Conservation (phyloP, 2,329 filamentous ascomycete species). For the Tolypocladium ovalisporum region DNA sequence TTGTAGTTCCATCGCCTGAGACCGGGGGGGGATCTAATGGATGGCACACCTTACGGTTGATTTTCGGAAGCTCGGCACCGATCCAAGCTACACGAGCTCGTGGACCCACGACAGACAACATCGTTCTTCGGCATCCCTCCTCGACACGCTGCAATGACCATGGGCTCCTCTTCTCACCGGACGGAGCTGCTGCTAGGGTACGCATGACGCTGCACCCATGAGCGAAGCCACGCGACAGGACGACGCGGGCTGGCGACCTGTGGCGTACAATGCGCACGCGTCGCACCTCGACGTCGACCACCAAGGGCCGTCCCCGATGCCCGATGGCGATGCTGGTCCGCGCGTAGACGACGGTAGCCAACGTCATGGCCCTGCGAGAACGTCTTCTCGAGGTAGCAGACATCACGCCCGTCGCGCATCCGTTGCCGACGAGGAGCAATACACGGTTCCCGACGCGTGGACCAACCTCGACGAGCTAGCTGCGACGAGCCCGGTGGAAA, state of each 20-base stretch:
- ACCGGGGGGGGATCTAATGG: not conserved
- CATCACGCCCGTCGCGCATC: not conserved
- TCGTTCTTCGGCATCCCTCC: no score
- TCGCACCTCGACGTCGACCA: constrained; percentile 33
- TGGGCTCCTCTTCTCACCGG: not conserved
- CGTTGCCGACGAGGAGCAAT: not conserved
- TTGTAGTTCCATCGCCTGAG: not conserved
- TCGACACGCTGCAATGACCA: not conserved
- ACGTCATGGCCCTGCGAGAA: not conserved
- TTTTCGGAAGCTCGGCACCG: not conserved
- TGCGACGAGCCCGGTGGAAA: constrained; percentile 16
- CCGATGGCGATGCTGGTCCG: not conserved
- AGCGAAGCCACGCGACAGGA: not conserved
- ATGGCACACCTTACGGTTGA: not conserved
- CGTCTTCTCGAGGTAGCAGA: not conserved
- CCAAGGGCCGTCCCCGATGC: constrained; percentile 15
- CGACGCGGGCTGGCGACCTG: not conserved
- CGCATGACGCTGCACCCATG: not conserved
- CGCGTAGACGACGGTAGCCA: not conserved
- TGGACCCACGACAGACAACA: not conserved
- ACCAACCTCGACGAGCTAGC: constrained; percentile 32
- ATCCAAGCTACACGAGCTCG: no score
- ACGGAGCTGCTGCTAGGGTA: not conserved
- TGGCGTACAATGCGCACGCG: constrained; percentile 14
- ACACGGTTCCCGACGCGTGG: constrained; percentile 19